Evolutionary conservation across 371 early-diverging fungal species (phyloP).

Genomic region (Mortierella sp.): DNA sequence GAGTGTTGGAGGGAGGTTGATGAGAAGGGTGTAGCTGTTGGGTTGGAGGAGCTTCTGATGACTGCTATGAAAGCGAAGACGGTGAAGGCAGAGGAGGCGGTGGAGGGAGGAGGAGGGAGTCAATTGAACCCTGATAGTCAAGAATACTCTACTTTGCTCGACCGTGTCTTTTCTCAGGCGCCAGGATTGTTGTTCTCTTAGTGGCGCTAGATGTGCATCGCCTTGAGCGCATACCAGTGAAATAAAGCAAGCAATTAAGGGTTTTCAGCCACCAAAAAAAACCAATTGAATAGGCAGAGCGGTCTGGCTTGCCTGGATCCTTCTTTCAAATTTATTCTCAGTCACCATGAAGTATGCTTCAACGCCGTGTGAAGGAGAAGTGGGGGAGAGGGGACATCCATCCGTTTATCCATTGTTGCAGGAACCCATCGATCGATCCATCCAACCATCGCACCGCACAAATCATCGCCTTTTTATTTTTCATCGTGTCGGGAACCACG

Average conservation of each 20-base stretch:
- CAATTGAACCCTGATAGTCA: not conserved
- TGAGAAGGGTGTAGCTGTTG: conserved; percentile 42
- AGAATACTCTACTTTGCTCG: not conserved
- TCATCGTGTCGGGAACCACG: not conserved
- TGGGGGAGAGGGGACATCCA: not conserved
- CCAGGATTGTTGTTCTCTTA: not conserved
- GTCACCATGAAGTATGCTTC: conserved; percentile 16
- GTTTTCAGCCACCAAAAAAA: not conserved
- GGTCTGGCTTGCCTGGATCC: conserved; percentile 3
- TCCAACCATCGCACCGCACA: not conserved
- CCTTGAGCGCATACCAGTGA: not conserved
- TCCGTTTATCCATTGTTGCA: not conserved
- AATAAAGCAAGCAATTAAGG: not conserved
- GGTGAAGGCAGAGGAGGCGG: no score
- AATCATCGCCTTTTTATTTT: not conserved
- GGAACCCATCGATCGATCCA: conserved; percentile 8
- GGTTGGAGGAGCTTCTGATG: conserved; percentile 31
- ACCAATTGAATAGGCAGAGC: not conserved
- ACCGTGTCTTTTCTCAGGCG: not conserved
- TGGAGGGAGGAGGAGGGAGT: not conserved
- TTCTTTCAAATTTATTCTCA: conserved; percentile 15
- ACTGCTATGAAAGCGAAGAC: no score
- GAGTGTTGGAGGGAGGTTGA: conserved; percentile 46
- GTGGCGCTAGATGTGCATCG: not conserved
- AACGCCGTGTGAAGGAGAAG: not conserved